phyloP scores from a whole-genome alignment of 768 basidiomycete species.

The Tricholoma sp. region DNA sequence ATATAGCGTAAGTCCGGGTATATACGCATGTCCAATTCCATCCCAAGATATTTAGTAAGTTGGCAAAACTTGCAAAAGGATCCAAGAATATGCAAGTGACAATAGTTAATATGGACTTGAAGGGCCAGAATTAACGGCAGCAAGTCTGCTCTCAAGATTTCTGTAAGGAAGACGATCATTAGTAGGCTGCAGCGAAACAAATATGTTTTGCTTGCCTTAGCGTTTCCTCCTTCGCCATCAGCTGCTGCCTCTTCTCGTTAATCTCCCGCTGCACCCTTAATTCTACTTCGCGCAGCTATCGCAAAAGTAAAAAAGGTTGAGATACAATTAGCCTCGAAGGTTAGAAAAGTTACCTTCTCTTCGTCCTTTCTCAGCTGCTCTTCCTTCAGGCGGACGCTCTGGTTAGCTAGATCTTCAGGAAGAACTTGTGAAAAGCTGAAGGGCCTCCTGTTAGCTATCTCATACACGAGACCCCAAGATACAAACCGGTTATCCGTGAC shows the following conservation, averaged over 20 bases:
- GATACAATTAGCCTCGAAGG: neutral
- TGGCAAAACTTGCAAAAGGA: too few species aligned
- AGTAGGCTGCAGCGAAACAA: neutral
- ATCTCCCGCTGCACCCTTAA: conserved; percentile 84
- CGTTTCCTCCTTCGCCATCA: conserved; percentile 82
- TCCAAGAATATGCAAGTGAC: neutral
- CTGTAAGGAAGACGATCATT: conserved; percentile 20
- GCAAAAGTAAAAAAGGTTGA: conserved; percentile 2
- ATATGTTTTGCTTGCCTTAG: conserved; percentile 44
- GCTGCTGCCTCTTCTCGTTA: conserved; percentile 80
- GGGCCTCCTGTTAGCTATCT: conserved; percentile 2
- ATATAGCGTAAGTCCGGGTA: conserved; percentile 9
- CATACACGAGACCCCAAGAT: neutral
- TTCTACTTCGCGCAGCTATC: conserved; percentile 78
- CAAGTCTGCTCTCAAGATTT: conserved; percentile 56
- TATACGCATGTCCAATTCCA: conserved; percentile 13
- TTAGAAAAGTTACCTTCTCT: conserved; percentile 52
- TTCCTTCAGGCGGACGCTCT: conserved; percentile 84
- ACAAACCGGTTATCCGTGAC: conserved; percentile 51
- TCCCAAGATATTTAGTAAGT: conserved; percentile 8
- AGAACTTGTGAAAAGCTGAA: conserved; percentile 62
- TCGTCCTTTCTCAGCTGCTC: conserved; percentile 86
- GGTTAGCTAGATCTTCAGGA: conserved; percentile 84
- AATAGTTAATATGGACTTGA: conserved; percentile 7
- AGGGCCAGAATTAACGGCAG: conserved; percentile 39